A percentile compares a stretch with the other conserved stretches of the same genome.
These are phyloP conservation scores for Xylaria arbuscula DNA, from an alignment of 2,329 filamentous ascomycete species.

Conservation along the genomic window DNA sequence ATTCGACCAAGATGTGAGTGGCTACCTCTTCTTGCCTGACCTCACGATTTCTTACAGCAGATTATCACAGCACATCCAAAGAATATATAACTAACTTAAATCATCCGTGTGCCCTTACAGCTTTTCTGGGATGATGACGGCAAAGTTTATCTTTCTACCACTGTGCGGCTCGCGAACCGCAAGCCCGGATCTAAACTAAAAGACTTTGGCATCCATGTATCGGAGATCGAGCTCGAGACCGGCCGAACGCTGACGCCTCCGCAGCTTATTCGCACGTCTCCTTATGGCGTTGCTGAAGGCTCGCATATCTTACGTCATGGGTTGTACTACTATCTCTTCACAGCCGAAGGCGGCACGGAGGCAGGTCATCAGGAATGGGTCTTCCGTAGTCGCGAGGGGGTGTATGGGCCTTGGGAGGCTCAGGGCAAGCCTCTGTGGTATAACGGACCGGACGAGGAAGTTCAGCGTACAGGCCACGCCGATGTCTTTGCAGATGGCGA, in stretches of 20 bases:
- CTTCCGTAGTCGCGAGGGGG: slow-evolving; percentile 56
- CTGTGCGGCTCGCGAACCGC: slow-evolving; percentile 51
- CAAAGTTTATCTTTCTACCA: slow-evolving; percentile 62
- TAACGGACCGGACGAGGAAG: slow-evolving; percentile 59
- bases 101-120: slow-evolving; percentile 19
- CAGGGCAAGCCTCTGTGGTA: slow-evolving; percentile 58
- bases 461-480: slow-evolving; percentile 63
- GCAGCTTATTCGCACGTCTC: slow-evolving; percentile 52
- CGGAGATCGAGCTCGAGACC: slow-evolving; percentile 56
- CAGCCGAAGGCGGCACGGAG: slow-evolving; percentile 57
- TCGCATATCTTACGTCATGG: slow-evolving; percentile 54
- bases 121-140: slow-evolving; percentile 62
- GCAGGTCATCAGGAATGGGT: slow-evolving; percentile 65
- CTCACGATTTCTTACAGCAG: background rate
- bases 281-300: slow-evolving; percentile 57
- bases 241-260: slow-evolving; percentile 55
- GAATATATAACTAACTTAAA: background rate
- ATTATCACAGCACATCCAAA: background rate
- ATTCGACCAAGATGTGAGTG: slow-evolving; percentile 63
- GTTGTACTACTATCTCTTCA: slow-evolving; percentile 55
- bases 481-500: slow-evolving; percentile 59
- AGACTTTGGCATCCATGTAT: slow-evolving; percentile 63
- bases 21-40: background rate
- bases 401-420: slow-evolving; percentile 62
- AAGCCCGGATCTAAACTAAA: slow-evolving; percentile 56